A percentile compares a stretch with the other conserved stretches of the same genome.
Conservation (phyloP, 2,329 filamentous ascomycete genomes). For the Berkeleyomyces basicola region DNA sequence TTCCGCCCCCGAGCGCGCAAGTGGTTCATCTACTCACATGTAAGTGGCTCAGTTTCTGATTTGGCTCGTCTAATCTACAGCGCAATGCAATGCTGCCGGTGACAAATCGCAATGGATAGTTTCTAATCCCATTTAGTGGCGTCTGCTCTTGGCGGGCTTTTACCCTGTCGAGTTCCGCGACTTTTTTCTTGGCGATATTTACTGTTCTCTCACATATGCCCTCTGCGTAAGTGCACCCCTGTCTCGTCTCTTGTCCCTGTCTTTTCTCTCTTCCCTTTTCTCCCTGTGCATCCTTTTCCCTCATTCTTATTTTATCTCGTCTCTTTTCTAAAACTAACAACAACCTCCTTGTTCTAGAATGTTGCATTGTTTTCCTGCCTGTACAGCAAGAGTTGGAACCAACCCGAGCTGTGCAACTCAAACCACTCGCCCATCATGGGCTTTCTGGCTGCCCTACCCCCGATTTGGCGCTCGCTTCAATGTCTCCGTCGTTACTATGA, state of each 20-base stretch:
- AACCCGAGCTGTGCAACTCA: constrained; percentile 68
- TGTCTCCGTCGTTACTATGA: constrained; percentile 81
- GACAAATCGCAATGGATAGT: neutral
- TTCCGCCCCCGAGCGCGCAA: constrained; percentile 60
- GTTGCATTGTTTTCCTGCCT: constrained; percentile 88
- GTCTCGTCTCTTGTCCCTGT: neutral
- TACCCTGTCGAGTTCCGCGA: constrained; percentile 94
- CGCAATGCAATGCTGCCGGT: neutral
- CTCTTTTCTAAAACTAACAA: neutral
- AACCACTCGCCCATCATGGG: constrained; percentile 67
- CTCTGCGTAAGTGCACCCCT: constrained; percentile 20
- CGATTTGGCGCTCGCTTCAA: constrained; percentile 80
- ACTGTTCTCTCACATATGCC: constrained; percentile 84
- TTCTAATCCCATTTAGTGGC: constrained; percentile 26
- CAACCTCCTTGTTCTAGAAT: constrained; percentile 37
- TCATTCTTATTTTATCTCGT: constrained; percentile 16
- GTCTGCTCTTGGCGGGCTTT: constrained; percentile 65
- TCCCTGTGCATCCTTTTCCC: neutral
- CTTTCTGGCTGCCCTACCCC: constrained; percentile 68
- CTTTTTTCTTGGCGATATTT: constrained; percentile 96
- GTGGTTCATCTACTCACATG: constrained; percentile 84
- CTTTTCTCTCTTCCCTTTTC: neutral
- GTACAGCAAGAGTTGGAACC: constrained; percentile 62
- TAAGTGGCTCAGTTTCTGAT: constrained; percentile 27
- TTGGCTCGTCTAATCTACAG: neutral